Evolutionary conservation across 257 asterid genomes (phyloP), one percentile per base, ranked within the genome.

Genomic region (Nemophila menziesii): DNA sequence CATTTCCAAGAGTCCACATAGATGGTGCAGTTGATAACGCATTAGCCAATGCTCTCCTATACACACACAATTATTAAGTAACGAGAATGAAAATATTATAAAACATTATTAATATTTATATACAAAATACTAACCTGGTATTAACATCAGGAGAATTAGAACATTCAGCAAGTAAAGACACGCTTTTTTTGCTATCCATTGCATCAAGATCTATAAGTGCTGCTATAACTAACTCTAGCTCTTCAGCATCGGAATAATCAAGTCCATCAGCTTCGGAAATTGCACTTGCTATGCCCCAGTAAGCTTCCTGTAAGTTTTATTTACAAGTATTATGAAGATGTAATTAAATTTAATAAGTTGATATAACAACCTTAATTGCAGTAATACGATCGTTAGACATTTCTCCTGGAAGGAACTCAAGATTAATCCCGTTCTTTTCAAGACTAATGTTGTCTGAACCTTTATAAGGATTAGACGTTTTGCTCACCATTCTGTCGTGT

Each of bases 1-100:
- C 97, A 46, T 87, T 87, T 55, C 97, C 97, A 11, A 87, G 78
- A 46, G 92, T 87, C 97, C 97, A 87, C 82, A 87, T 77, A 18
- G 97, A 87, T 17, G 97, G 93, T 18, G 97, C 97, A 20, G 79
- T 72, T 29, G 97, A 80, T 63, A 87, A 71, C 18, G 95, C 95
- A 52, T 83, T 87, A 27, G 97, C 95, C 45, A 87, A 69, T 39
- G 95, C 97, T 73, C 72, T 80, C 80, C 97, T 82, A 76, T 37
- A 54, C 65, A 7, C 9, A 7, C 12, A 29, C 12, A 2, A 29
- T 29, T 29, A 2, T 2, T 2, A 29, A 13, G 33, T 29, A 7
- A 1, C 8, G 12, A 29, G 12, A 29, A 13, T 29, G 8, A 24
- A 24, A 4, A 24, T 24, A 24, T 24, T 4, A 24, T 24, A 24